Conservation (phyloP, 2,329 filamentous ascomycete species). For the Fusarium odoratissimum region DNA sequence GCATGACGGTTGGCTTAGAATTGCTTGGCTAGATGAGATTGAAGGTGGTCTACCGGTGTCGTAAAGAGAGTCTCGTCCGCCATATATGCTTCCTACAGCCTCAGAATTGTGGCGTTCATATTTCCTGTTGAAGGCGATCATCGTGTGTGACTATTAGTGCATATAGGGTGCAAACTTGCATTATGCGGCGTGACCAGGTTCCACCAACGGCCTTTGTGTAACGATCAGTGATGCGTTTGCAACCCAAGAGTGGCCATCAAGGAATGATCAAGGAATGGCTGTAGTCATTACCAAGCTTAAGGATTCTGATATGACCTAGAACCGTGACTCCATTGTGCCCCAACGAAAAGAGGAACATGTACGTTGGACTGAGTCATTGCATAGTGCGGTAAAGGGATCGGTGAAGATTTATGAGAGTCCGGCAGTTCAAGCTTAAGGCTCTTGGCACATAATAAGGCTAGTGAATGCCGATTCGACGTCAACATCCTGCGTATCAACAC, state of each 20-base stretch:
- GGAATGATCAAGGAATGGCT: background rate
- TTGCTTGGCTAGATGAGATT: background rate
- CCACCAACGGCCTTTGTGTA: background rate
- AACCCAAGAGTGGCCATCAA: background rate
- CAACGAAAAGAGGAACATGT: no score
- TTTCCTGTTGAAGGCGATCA: background rate
- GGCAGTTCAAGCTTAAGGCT: rapidly evolving
- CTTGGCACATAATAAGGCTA: rapidly evolving
- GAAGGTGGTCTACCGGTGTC: rapidly evolving
- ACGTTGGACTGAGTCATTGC: rapidly evolving
- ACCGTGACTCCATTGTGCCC: rapidly evolving
- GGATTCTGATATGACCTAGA: background rate
- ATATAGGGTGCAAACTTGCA: slow-evolving; percentile 4
- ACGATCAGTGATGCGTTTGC: background rate
- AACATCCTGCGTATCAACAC: rapidly evolving
- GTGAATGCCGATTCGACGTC: rapidly evolving
- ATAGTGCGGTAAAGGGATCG: rapidly evolving
- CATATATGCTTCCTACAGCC: background rate
- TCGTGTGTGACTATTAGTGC: background rate
- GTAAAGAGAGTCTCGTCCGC: no score
- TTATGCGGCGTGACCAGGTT: background rate
- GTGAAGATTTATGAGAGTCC: background rate
- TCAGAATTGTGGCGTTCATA: background rate
- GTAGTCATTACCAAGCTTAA: background rate
- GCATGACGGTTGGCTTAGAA: background rate